Evolutionary conservation across 768 basidiomycete genomes (phyloP).

Genomic region (Boletus tylopilopsis): DNA sequence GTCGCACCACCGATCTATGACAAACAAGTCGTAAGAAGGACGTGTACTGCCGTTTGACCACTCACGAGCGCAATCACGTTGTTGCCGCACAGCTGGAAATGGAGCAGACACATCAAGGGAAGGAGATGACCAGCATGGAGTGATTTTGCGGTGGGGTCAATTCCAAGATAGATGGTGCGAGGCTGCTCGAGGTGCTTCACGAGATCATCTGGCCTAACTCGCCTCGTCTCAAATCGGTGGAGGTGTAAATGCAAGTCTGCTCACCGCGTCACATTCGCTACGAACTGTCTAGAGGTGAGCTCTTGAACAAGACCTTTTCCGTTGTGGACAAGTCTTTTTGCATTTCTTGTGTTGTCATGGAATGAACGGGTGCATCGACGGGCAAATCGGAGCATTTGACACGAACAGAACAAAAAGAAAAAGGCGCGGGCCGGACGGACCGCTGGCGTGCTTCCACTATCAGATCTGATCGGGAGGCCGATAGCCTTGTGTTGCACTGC

Average conservation of each 20-base stretch:
- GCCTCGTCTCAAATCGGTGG: neutral
- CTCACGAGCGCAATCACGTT: conserved; percentile 78
- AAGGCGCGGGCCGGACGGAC: conserved; percentile 14
- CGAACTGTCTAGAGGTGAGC: conserved; percentile 29
- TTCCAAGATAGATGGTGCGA: conserved; percentile 76
- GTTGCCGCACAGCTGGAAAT: conserved; percentile 87
- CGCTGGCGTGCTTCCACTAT: neutral
- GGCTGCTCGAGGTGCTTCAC: conserved; percentile 31
- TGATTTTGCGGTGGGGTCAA: conserved; percentile 89
- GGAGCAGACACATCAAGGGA: conserved; percentile 81
- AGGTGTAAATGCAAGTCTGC: neutral
- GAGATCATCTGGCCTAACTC: conserved; percentile 41
- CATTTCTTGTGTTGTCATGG: neutral
- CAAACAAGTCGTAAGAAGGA: neutral
- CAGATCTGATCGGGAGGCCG: neutral
- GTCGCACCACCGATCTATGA: conserved; percentile 92
- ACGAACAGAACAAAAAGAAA: neutral
- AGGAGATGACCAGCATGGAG: conserved; percentile 94
- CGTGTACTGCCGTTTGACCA: conserved; percentile 1
- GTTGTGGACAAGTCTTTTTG: conserved; percentile 14
- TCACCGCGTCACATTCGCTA: conserved; percentile 37
- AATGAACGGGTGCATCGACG: conserved; percentile 15
- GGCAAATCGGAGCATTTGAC: conserved; percentile 21
- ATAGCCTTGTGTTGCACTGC: conserved; percentile 16
- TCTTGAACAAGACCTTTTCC: conserved; percentile 31